These are phyloP conservation scores for Aspergillus indologenus DNA, from an alignment of 495 filamentous ascomycete species.

Conservation along the genomic window DNA sequence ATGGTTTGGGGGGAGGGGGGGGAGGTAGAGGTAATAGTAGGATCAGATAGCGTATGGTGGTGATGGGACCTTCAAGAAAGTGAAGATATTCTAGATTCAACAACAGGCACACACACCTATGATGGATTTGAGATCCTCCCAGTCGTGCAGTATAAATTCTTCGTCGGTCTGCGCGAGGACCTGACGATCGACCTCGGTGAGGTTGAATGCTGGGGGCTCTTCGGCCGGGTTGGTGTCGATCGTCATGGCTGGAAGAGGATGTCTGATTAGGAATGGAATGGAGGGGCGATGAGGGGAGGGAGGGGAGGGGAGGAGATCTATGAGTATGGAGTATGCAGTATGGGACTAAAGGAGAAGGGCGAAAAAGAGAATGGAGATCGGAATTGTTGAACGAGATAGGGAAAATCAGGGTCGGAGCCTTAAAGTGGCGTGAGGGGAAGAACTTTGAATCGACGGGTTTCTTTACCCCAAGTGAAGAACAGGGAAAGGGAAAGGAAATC, in stretches of 20 bases:
- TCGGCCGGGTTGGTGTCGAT: conserved; percentile 9
- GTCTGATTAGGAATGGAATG: neutral
- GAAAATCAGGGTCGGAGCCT: neutral
- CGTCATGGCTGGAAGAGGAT: neutral
- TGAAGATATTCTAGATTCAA: no score
- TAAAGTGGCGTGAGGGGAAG: neutral
- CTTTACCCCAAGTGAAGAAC: conserved; percentile 11
- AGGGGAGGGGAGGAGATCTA: neutral
- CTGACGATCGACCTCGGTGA: conserved; percentile 63
- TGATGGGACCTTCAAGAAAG: no score
- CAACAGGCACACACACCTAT: conserved; percentile 56
- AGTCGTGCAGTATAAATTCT: conserved; percentile 63
- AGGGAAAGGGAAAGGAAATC: conserved; percentile 3
- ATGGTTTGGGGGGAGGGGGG: conserved; percentile 13
- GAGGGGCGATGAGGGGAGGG: no score
- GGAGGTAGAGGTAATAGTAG: neutral
- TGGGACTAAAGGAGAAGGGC: no score
- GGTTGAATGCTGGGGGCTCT: conserved; percentile 50
- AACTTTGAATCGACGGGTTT: conserved; percentile 4
- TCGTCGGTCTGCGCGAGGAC: conserved; percentile 68
- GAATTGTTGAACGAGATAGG: conserved; percentile 19
- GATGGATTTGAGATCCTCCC: conserved; percentile 64
- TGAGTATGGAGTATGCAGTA: neutral
- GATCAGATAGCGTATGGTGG: no score
- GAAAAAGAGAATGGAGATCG: neutral